phyloP scores from a whole-genome alignment of 768 basidiomycete genomes.

The Trametes punicea region DNA sequence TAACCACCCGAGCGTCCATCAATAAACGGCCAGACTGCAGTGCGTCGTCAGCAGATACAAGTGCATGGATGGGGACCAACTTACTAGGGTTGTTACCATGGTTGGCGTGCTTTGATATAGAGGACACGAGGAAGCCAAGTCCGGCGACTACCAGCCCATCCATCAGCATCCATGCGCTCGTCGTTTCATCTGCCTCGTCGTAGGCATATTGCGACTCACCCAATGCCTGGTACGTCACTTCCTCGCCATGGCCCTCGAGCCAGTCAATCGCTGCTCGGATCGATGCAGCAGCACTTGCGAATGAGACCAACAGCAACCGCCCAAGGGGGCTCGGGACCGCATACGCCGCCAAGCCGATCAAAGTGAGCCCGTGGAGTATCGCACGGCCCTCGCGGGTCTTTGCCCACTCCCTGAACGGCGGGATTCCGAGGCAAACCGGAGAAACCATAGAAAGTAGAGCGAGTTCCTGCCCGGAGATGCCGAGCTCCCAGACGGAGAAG shows the following conservation, averaged over 20 bases:
- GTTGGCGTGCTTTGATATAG: slow-evolving; percentile 73
- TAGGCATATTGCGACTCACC: slow-evolving; percentile 34
- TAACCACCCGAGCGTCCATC: slow-evolving; percentile 62
- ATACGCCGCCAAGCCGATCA: slow-evolving; percentile 55
- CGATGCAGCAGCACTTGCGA: slow-evolving; percentile 49
- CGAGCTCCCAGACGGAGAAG: slow-evolving; percentile 90
- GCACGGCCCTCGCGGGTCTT: slow-evolving; percentile 47
- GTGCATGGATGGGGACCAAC: background rate
- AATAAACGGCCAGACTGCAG: slow-evolving; percentile 74
- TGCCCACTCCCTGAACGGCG: slow-evolving; percentile 43
- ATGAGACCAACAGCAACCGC: slow-evolving; percentile 55
- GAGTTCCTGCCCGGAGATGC: slow-evolving; percentile 78
- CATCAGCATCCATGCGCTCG: background rate
- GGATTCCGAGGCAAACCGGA: slow-evolving; percentile 54
- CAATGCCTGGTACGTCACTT: slow-evolving; percentile 45
- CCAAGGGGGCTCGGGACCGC: slow-evolving; percentile 45
- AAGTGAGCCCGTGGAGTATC: slow-evolving; percentile 44
- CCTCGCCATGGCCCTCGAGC: slow-evolving; percentile 36
- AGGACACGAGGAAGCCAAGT: slow-evolving; percentile 62
- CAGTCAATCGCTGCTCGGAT: slow-evolving; percentile 53
- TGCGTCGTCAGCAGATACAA: background rate
- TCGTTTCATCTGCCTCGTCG: background rate
- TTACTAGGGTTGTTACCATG: slow-evolving; percentile 70
- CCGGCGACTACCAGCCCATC: slow-evolving; percentile 48
- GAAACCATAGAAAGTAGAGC: slow-evolving; percentile 70